A percentile compares a stretch with the other conserved stretches of the same genome.
Evolutionary conservation across 352 stramenopile genomes (phyloP).

Genomic region (Phytophthora crassamura): DNA sequence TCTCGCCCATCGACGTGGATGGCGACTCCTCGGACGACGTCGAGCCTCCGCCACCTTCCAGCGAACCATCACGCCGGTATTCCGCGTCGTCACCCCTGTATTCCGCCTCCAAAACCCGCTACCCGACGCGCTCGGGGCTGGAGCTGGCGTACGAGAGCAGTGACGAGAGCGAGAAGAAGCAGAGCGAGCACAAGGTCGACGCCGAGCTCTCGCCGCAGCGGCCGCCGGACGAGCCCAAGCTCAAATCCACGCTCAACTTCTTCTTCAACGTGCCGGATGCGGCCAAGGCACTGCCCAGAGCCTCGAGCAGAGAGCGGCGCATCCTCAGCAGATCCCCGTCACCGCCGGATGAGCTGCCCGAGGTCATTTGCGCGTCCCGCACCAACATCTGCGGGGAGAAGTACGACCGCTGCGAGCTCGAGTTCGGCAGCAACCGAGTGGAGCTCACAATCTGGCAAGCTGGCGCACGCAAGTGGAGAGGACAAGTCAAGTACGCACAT

Average conservation of each 20-base stretch:
- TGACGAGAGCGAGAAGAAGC: slow-evolving; percentile 29
- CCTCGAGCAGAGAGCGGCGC: neutral
- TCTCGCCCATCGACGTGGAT: slow-evolving; percentile 39
- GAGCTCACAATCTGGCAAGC: slow-evolving; percentile 45
- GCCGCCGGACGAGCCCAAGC: neutral
- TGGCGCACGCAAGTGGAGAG: slow-evolving; percentile 34
- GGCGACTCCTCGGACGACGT: slow-evolving; percentile 30
- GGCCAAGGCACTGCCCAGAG: neutral
- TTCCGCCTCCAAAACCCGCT: neutral
- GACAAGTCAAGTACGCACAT: slow-evolving; percentile 46
- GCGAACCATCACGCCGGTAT: slow-evolving; percentile 23
- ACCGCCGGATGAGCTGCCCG: slow-evolving; percentile 20
- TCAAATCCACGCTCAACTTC: slow-evolving; percentile 29
- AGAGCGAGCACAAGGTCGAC: slow-evolving; percentile 23
- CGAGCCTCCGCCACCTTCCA: neutral
- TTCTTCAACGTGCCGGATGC: slow-evolving; percentile 31
- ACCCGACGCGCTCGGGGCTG: neutral
- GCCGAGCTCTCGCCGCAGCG: slow-evolving; percentile 1
- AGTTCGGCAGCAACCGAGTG: slow-evolving; percentile 36
- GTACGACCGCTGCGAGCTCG: slow-evolving; percentile 50
- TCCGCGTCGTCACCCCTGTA: neutral
- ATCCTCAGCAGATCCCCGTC: slow-evolving; percentile 6
- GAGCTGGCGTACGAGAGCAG: slow-evolving; percentile 19
- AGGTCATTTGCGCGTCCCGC: slow-evolving; percentile 35
- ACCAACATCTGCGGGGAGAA: slow-evolving; percentile 48